Conservation (phyloP, 225 moss, liverwort and hornwort species). For the Takakia lepidozioides region DNA sequence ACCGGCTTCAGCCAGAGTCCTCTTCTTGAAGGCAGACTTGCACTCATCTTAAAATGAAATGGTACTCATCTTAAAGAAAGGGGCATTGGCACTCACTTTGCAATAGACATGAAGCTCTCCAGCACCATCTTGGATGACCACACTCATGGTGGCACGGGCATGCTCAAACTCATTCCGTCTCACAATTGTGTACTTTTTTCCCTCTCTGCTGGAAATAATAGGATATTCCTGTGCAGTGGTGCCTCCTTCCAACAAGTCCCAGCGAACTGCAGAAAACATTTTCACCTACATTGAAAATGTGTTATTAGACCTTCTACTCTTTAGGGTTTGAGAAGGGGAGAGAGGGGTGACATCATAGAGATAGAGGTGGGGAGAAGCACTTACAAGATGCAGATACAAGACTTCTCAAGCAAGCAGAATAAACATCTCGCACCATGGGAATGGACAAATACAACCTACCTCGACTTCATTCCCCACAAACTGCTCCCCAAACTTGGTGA, state of each 20-base stretch:
- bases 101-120: conserved; percentile 58
- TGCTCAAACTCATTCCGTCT: conserved; percentile 60
- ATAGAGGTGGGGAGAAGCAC: too few relatives aligned
- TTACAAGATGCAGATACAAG: too few relatives aligned
- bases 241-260: conserved; percentile 19
- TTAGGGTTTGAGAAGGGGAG: not conserved
- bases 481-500: conserved; percentile 45
- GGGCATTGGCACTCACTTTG: too few relatives aligned
- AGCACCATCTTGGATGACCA: conserved; percentile 37
- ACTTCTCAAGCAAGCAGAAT: too few relatives aligned
- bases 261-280: conserved; percentile 26
- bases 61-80: too few relatives aligned
- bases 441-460: too few relatives aligned
- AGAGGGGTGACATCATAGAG: too few relatives aligned
- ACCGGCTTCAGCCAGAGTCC: too few relatives aligned
- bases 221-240: conserved; percentile 7
- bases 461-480: conserved; percentile 70
- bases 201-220: conserved; percentile 12
- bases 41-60: too few relatives aligned
- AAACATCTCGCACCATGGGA: too few relatives aligned
- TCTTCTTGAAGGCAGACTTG: too few relatives aligned
- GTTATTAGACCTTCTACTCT: not conserved
- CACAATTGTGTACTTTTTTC: conserved; percentile 30
- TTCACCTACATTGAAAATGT: conserved; percentile 16
- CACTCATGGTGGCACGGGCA: conserved; percentile 62